Evolutionary conservation across 805 yeast species (phyloP), one percentile per base, ranked within the genome.

Genomic region (Candida endomychidarum): DNA sequence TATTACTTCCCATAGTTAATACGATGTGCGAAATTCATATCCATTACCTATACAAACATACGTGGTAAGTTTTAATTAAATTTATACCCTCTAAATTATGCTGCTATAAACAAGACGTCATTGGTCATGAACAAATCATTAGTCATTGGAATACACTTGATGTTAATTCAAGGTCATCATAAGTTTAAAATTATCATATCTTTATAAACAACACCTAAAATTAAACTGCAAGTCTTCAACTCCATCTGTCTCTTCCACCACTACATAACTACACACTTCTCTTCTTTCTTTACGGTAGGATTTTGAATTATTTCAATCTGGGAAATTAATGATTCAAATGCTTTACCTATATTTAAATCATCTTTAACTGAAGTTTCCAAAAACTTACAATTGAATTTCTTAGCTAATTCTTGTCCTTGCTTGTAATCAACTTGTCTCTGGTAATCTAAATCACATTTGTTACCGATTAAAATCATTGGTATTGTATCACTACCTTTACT

Each of bases 371-470:
- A 65, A 33, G 78, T 72, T 53, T 75, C 81, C 35, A 72, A 53
- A 46, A 65, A 74, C 32, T 63, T 61, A 45, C 77, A 69, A 20
- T 69, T 67, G 46, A 73, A 74, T 42, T 63, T 61, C 33, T 57
- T 51, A 3, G 77, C 75, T 47, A 74, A 53, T 18, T 56, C 58
- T 51, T 58, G 53, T 9, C 75, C 75, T 57, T 84, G 90, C 15
- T 69, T 76, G 30, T 64, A 69, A 10, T 78, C 65, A 11, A 83
- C 85, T 46, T 91, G 76, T 51, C 83, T 81, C 46, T 75, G 75
- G 38, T 57, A 59, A 46, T 76, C 74, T 37, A 86, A 66, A 58
- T 86, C 95, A 36, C 77, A 65, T 61, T 86, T 86, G 61, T 86
- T 86, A 10, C 93, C 95, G 7, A 87, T 61, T 45, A 75, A 60